Evolutionary conservation across 2,329 filamentous ascomycete species (phyloP).

Genomic region (Epichloe hybrida): DNA sequence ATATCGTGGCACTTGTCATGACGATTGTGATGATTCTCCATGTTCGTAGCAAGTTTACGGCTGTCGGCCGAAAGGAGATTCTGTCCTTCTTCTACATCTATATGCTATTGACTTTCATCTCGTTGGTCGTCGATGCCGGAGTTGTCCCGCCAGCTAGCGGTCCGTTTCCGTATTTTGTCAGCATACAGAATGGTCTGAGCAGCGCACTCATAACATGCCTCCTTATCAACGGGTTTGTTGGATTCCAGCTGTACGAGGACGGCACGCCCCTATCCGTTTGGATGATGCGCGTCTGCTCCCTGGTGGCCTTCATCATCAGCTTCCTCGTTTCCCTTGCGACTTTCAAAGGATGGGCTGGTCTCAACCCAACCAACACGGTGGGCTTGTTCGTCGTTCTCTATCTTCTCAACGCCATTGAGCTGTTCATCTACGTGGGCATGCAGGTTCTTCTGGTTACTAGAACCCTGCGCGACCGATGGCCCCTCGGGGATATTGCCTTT

Average conservation of each 20-base stretch:
- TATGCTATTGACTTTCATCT: slow-evolving; percentile 77
- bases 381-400: slow-evolving; percentile 88
- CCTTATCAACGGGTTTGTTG: slow-evolving; percentile 94
- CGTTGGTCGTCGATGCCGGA: slow-evolving; percentile 81
- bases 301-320: slow-evolving; percentile 71
- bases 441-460: slow-evolving; percentile 80
- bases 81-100: slow-evolving; percentile 96
- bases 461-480: slow-evolving; percentile 91
- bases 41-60: slow-evolving; percentile 93
- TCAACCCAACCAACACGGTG: slow-evolving; percentile 73
- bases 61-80: slow-evolving; percentile 64
- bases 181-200: slow-evolving; percentile 69
- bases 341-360: slow-evolving; percentile 81
- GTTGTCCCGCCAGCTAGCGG: slow-evolving; percentile 72
- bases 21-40: slow-evolving; percentile 96
- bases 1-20: slow-evolving; percentile 84
- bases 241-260: slow-evolving; percentile 96
- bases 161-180: slow-evolving; percentile 83
- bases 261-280: slow-evolving; percentile 88
- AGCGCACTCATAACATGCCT: slow-evolving; percentile 81
- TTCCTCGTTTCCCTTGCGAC: slow-evolving; percentile 83
- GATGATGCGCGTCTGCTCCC: slow-evolving; percentile 69
- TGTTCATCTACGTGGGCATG: slow-evolving; percentile 75
- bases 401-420: slow-evolving; percentile 74
- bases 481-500: slow-evolving; percentile 80